Evolutionary conservation across 352 stramenopile genomes (phyloP), one percentile per base, ranked within the genome.

Genomic region (Elongisporangium senticosum): DNA sequence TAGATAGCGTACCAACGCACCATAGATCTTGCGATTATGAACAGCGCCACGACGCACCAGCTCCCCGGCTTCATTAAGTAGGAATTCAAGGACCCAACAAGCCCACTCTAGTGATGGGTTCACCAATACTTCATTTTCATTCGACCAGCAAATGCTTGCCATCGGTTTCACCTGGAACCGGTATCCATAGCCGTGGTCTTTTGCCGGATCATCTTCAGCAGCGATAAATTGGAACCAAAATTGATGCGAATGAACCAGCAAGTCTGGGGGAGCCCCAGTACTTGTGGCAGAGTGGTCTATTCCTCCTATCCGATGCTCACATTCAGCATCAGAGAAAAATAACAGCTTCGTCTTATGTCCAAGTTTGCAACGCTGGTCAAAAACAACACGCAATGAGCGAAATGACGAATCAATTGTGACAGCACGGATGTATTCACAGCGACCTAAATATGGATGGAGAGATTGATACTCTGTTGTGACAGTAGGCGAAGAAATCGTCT

Each of bases 221-320:
- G 84, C 76, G 8, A 55, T 60, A 53, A 96, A 93, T 21, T 79
- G 83, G 63, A 93, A 93, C 86, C 86, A 96, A 43, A 94, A 90
- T 51, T 87, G 72, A 49, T 89, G 67, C 4, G 77, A 82, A 54
- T 88, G 79, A 40, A 94, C 76, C 19, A 90, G 63, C 8, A 94
- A 43, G 63, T 94, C 84, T 1, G 82, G 74, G n/a, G 80, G 20
- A n/a, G 59, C 53, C 1, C 62, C 64, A 11, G 56, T 64, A 49
- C 62, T 58, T 21, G 78, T 86, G 43, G 60, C 73, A 10, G 68
- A 61, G 20, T 72, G 58, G 49, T 92, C 78, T 22, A 95, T 58
- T 5, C 73, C 51, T 17, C 72, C 58, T 26, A 95, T 64, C 6
- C 75, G 64, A 19, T 79, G 67, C 24, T 89, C 72, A 63, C 77